Conservation (phyloP, 352 stramenopile species). For the Peronospora tabacina region DNA sequence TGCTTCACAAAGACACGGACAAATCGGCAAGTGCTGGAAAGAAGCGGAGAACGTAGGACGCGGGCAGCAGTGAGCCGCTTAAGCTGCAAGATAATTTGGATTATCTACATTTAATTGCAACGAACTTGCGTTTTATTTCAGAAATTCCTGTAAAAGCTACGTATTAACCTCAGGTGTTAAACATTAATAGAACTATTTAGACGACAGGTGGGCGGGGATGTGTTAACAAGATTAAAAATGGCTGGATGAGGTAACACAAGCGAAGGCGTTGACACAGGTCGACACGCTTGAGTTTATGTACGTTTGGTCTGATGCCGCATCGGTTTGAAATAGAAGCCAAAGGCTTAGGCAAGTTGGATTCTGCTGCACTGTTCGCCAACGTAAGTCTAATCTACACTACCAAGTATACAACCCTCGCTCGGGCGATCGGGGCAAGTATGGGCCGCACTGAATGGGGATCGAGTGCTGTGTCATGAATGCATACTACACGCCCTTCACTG, state of each 20-base stretch:
- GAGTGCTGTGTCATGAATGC: constrained; percentile 88
- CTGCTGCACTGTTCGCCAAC: constrained; percentile 45
- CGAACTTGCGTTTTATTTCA: no score
- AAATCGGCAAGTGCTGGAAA: constrained; percentile 3
- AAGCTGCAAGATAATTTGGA: no score
- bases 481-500: constrained; percentile 54
- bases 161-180: no score
- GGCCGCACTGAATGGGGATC: constrained; percentile 77
- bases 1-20: constrained; percentile 11
- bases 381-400: constrained; percentile 30
- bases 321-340: constrained; percentile 35
- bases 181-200: no score
- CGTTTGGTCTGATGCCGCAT: constrained; percentile 22
- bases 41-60: constrained; percentile 4
- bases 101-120: no score
- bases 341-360: constrained; percentile 25
- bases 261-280: constrained; percentile 80
- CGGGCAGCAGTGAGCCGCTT: constrained; percentile 1
- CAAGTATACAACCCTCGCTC: constrained; percentile 19
- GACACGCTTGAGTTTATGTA: constrained; percentile 20
- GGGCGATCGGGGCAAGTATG: constrained; percentile 34
- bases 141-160: no score
- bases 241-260: constrained; percentile 79
- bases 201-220: no score
- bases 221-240: no score